These are phyloP conservation scores for Bryoglossum gracile DNA, from an alignment of 495 filamentous ascomycete species.

Conservation along the genomic window DNA sequence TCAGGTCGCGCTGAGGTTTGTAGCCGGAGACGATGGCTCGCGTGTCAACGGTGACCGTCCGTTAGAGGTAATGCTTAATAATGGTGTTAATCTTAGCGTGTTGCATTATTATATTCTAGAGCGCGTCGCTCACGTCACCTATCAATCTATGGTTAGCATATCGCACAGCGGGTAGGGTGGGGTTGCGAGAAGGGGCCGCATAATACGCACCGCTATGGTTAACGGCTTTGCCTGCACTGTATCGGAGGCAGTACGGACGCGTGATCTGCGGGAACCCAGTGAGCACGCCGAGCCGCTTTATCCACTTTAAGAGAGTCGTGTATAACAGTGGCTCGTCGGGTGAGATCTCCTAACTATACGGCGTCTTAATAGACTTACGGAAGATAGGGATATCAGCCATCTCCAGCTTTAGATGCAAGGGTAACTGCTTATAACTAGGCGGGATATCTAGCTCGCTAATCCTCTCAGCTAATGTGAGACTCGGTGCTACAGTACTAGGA, in stretches of 20 bases:
- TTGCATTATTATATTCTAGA: slow-evolving; percentile 32
- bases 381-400: slow-evolving; percentile 24
- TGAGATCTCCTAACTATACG: slow-evolving; percentile 32
- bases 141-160: slow-evolving; percentile 17
- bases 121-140: slow-evolving; percentile 31
- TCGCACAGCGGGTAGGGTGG: slow-evolving; percentile 1
- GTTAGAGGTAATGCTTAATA: slow-evolving; percentile 30
- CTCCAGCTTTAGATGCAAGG: slow-evolving; percentile 22
- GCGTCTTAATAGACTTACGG: slow-evolving; percentile 25
- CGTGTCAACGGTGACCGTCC: slow-evolving; percentile 29
- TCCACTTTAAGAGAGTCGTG: slow-evolving; percentile 28
- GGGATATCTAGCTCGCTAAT: slow-evolving; percentile 24
- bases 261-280: slow-evolving; percentile 28
- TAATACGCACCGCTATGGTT: slow-evolving; percentile 29
- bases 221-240: slow-evolving; percentile 31
- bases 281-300: slow-evolving; percentile 28
- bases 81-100: slow-evolving; percentile 30
- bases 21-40: slow-evolving; percentile 29
- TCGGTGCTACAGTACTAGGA: slow-evolving; percentile 31
- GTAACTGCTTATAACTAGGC: slow-evolving; percentile 26
- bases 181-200: slow-evolving; percentile 6
- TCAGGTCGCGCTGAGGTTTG: slow-evolving; percentile 30
- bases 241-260: slow-evolving; percentile 32
- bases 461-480: slow-evolving; percentile 21
- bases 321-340: slow-evolving; percentile 28